phyloP scores from a whole-genome alignment of 2,329 filamentous ascomycete species.

The Alternaria sp. region DNA sequence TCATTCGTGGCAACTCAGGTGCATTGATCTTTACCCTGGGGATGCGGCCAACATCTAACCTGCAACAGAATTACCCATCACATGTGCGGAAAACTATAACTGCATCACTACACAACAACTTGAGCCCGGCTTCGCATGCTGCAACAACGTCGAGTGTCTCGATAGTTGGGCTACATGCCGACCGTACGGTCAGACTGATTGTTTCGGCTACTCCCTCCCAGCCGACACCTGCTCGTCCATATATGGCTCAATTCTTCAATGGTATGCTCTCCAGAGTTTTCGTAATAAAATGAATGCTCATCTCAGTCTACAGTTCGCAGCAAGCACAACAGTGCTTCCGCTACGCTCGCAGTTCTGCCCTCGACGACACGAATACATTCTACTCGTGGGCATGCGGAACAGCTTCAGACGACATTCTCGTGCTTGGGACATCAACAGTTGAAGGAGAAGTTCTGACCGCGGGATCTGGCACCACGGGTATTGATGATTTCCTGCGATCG shows the following conservation, averaged over 20 bases:
- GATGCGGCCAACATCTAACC: neutral
- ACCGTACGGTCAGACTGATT: conserved; percentile 1
- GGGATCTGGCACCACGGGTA: neutral
- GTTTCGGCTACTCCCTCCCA: neutral
- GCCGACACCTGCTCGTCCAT: neutral
- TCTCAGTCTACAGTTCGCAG: neutral
- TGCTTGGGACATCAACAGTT: conserved; percentile 3
- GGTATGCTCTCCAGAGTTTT: neutral
- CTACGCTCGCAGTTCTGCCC: conserved; percentile 6
- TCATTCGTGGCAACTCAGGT: conserved; percentile 13
- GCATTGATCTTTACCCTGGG: neutral
- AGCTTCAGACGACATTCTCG: conserved; percentile 3
- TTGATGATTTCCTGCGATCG: neutral
- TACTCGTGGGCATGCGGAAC: conserved; percentile 6
- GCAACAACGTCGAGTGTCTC: conserved; percentile 10
- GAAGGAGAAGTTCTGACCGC: neutral
- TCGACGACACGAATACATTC: neutral
- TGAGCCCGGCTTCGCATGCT: neutral
- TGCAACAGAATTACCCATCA: conserved; percentile 5
- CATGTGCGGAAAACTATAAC: conserved; percentile 10
- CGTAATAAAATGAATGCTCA: neutral
- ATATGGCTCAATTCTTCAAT: conserved; percentile 6
- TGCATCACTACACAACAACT: neutral
- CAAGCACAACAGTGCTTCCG: conserved; percentile 4
- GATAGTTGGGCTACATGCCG: conserved; percentile 1